Base-by-base conservation (phyloP, 2,329 filamentous ascomycete species). In the Diaporthe amygdali region DNA sequence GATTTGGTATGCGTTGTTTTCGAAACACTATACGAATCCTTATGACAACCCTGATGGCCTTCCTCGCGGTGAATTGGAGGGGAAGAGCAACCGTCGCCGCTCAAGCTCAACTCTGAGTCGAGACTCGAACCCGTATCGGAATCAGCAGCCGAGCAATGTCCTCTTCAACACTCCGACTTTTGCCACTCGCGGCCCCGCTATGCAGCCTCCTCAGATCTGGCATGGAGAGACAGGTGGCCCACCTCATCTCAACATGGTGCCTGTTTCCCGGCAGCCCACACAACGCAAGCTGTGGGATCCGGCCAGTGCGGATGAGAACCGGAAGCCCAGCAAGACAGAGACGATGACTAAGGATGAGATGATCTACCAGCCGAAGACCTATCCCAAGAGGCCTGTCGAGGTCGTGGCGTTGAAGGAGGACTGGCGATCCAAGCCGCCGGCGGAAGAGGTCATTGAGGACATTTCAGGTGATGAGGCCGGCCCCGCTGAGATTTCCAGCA, bases 341-440 rank as follows among this genome's bases (percentile, higher is more conserved):
- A 30, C 68, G 4, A 46, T 12, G 5, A 6, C 37, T 5, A 67
- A 70, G 32, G 10, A n/a, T 5, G 54, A 52, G 10, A 22, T 51
- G 10, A 22, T 54, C 5, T 34, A n/a, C n/a, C 25, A 14, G 9
- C 37, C 63, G 17, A 55, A 39, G 44, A 32, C 44, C 10, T 52
- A 51, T 30, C 46, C 46, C 9, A 47, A 67, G 46, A 37, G 52
- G 8, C 34, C 56, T 49, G 59, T 10, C 32, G 44, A 32, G 22
- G 30, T 37, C 17, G 41, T 7, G 8, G n/a, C 66, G 9, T n/a
- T 7, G 30, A 51, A 69, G 34, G 69, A 68, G n/a, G 49, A 71
- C 59, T 73, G 68, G 69, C 56, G 71, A 17, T 54, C 70, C 10
- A 73, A 71, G 49, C 71, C 71, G 12, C 49, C 55, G 7, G 61